These are phyloP conservation scores for Irpex sp. DNA, from an alignment of 1,284 basidiomycete genomes.

Conservation along the genomic window DNA sequence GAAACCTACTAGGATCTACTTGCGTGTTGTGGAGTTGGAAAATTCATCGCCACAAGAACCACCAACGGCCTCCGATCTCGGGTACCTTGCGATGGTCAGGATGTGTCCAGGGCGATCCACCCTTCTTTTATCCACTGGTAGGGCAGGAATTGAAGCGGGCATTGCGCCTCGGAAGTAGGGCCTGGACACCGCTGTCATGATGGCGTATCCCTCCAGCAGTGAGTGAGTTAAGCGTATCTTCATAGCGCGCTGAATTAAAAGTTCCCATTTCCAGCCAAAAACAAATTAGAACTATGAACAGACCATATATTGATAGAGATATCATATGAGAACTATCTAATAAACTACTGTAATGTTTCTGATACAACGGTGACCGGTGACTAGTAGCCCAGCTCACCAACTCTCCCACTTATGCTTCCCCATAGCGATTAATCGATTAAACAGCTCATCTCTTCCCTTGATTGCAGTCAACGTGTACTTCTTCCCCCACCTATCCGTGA, in stretches of 20 bases:
- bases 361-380: too few species aligned
- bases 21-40: background rate
- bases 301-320: too few species aligned
- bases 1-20: background rate
- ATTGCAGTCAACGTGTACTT: constrained; percentile 40
- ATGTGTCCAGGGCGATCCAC: background rate
- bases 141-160: background rate
- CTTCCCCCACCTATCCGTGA: constrained; percentile 46
- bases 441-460: constrained; percentile 39
- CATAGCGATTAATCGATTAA: constrained; percentile 25
- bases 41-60: background rate
- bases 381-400: constrained; percentile 11
- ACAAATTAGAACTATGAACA: too few species aligned
- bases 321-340: too few species aligned
- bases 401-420: constrained; percentile 27
- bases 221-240: too few species aligned
- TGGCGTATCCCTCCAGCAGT: background rate
- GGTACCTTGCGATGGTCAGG: background rate
- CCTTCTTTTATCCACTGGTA: background rate
- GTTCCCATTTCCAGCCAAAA: too few species aligned
- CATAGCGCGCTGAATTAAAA: too few species aligned
- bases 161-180: background rate
- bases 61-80: background rate
- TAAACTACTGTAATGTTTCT: too few species aligned
- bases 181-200: background rate